Base-by-base conservation (phyloP, 768 basidiomycete species). In the Hemileccinum rubropunctum region DNA sequence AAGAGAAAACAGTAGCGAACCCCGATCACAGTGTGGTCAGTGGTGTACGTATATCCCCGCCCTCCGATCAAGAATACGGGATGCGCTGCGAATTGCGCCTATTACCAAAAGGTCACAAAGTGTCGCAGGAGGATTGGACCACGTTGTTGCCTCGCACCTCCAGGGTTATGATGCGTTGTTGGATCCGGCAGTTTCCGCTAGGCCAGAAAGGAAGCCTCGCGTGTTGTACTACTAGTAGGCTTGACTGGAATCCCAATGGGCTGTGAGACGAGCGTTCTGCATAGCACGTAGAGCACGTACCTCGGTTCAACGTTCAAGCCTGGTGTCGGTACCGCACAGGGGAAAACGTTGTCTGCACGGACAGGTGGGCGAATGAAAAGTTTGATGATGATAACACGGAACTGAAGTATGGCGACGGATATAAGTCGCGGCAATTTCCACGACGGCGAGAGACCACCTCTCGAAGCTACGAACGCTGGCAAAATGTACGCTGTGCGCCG, bases 331-430 rank as follows among this genome's bases (percentile, higher is more conserved):
- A 37, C 35, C 35, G 35, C 35, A 36, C n/a, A 9, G 35, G 35
- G 35, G 17, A 36, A 20, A 42, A 12, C 11, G 20, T 30, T 50
- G 15, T 37, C 23, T 23, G 23, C 23, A 23, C 23, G 23, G 23
- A 23, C 23, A 6, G 34, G 38, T 40, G 37, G 36, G 42, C 17
- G 42, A 18, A 33, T 48, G 53, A 48, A 21, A 45, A 45, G 34
- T n/a, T 10, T 23, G 23, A 23, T 23, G 23, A 23, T 23, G 23
- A 23, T 23, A 39, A 13, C 33, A 23, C 61, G 60, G 61, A 62
- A 54, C 40, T 61, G 48, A 53, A 59, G 34, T 27, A 20, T 18
- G 20, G 23, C 7, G 42, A 58, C 61, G 61, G 60, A 61, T 62
- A 62, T 61, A 54, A 54, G 42, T 48, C 33, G 49, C 39, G 40